Base-by-base conservation (phyloP, 2,329 filamentous ascomycete genomes). In the Penicillium sp. region DNA sequence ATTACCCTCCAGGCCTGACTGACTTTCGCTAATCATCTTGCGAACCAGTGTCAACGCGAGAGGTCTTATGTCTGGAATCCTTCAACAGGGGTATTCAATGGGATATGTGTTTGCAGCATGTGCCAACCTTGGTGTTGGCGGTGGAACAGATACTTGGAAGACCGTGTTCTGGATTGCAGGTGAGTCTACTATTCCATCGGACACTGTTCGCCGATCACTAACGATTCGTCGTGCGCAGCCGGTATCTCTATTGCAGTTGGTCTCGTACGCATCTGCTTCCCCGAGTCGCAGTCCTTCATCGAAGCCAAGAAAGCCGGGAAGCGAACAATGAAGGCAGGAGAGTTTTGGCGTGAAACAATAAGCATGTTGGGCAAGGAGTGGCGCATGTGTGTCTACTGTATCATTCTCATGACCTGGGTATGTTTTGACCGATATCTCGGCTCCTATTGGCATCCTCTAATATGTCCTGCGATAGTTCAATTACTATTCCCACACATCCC, bases 81-180 rank as follows among this genome's bases (percentile, higher is more conserved):
- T 91, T 17, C 88, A 93, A 61, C 86, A 89, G 67, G 88, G 87
- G 2, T 90, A 89, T 64, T 84, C 84, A 0, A 78, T 89, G 55
- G 87, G 87, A 29, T 91, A 91, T 62, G 81, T 93, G 35, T 76
- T 88, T 54, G 87, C 87, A 6, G 86, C 86, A 35, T 65, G 61
- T 53, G 81, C 80, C 60, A 89, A 86, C 57, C 78, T 89, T 35
- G 84, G 83, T 43, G 83, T 89, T 15, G 84, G 85, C 29, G 83
- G 66, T 37, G 47, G 26, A 6, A 64, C 60, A 6, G 61, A 68
- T 0, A 65, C 76, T 38, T 90, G 84, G 85, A 89, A 88, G 72
- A 85, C 75, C 0, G 80, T 88, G 39, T 88, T 87, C 65, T 89
- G 83, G 83, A 79, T 84, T 53, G 85, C 73, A 41, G 63, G 63